phyloP scores from a whole-genome alignment of 495 filamentous ascomycete genomes.

The Hamigera avellanea region DNA sequence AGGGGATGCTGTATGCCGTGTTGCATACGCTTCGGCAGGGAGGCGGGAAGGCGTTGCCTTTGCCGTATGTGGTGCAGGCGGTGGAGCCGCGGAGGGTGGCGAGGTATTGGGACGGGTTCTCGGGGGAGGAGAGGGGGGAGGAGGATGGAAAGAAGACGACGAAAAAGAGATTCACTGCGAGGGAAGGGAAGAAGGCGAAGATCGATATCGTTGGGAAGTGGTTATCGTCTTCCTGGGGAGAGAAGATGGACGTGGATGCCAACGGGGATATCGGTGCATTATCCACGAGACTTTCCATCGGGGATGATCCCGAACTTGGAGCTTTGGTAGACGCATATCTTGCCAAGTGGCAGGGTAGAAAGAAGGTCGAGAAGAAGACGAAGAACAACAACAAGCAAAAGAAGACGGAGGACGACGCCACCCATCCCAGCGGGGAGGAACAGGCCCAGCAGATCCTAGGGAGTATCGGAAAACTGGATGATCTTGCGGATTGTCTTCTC shows the following conservation, averaged over 20 bases:
- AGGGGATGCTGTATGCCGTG: slow-evolving; percentile 78
- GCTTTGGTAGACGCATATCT: slow-evolving; percentile 34
- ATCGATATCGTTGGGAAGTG: slow-evolving; percentile 50
- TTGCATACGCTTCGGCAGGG: slow-evolving; percentile 41
- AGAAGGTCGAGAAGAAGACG: slow-evolving; percentile 5
- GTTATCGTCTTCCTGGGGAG: slow-evolving; percentile 29
- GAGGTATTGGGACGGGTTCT: slow-evolving; percentile 22
- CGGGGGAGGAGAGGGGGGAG: slow-evolving; percentile 9
- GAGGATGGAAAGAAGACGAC: slow-evolving; percentile 13
- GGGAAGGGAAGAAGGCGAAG: slow-evolving; percentile 48
- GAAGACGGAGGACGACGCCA: slow-evolving; percentile 3
- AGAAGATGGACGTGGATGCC: slow-evolving; percentile 1
- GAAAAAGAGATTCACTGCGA: slow-evolving; percentile 13
- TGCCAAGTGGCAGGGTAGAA: slow-evolving; percentile 25
- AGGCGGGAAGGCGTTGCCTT: slow-evolving; percentile 1
- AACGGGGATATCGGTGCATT: not conserved
- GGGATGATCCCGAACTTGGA: slow-evolving; percentile 21
- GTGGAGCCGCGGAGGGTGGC: slow-evolving; percentile 31
- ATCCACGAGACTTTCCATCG: slow-evolving; percentile 13
- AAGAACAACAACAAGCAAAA: slow-evolving; percentile 16
- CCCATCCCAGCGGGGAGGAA: not conserved
- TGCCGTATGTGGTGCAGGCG: slow-evolving; percentile 15
- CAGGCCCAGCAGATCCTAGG: slow-evolving; percentile 2
- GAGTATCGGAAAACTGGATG: slow-evolving; percentile 61
- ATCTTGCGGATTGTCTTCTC: slow-evolving; percentile 79